Percentiles rank a stretch among this genome's conserved stretches.
phyloP scores from a whole-genome alignment of 2,329 filamentous ascomycete genomes.

The Epichloe sibirici region DNA sequence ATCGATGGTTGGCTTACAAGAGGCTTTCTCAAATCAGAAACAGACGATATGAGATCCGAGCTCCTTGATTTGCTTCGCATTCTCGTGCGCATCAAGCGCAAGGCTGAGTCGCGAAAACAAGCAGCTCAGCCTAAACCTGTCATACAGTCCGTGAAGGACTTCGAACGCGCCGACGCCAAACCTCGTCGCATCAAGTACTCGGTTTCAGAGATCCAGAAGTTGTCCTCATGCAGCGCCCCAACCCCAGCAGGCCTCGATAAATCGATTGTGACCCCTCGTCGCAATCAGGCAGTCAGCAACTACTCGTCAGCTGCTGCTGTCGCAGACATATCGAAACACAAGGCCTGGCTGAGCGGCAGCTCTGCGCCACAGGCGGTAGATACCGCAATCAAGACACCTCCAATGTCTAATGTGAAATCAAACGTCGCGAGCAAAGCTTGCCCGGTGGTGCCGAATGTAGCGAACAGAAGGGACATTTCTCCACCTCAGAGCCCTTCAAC shows the following conservation, averaged over 20 bases:
- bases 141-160: not conserved
- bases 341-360: not conserved
- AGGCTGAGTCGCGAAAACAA: conserved; percentile 9
- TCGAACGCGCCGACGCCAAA: not conserved
- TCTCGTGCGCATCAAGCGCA: conserved; percentile 13
- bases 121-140: not conserved
- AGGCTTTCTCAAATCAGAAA: conserved; percentile 13
- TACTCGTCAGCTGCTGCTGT: not conserved
- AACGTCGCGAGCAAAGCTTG: not conserved
- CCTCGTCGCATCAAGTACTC: conserved; percentile 1
- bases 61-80: conserved; percentile 12
- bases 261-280: not conserved
- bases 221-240: not conserved
- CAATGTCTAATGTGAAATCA: not conserved
- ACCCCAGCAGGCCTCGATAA: not conserved
- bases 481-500: not conserved
- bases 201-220: not conserved
- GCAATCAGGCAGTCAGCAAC: not conserved
- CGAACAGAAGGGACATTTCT: not conserved
- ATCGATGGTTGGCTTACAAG: conserved; percentile 15
- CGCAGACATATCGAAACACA: not conserved
- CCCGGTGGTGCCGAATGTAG: not conserved
- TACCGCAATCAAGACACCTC: not conserved
- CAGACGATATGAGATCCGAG: conserved; percentile 12
- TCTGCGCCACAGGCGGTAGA: not conserved